Evolutionary conservation across 768 basidiomycete genomes (phyloP).

Genomic region (Podaxis carcinomalis): DNA sequence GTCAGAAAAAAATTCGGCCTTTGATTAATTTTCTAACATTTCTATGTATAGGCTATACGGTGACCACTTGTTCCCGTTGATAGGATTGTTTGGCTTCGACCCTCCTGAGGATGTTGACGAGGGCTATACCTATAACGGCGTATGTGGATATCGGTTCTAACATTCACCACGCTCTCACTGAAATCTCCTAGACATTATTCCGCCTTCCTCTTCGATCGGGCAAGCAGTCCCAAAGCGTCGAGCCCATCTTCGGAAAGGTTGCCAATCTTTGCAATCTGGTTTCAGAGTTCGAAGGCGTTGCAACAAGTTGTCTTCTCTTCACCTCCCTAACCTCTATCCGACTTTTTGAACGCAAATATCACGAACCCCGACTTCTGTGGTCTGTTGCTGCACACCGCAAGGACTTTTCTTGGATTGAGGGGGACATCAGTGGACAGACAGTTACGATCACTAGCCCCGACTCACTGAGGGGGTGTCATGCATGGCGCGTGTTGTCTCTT

Average conservation of each 20-base stretch:
- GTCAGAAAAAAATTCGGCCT: background rate
- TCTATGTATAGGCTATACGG: slow-evolving; percentile 31
- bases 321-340: slow-evolving; percentile 28
- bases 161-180: background rate
- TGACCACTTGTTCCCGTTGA: slow-evolving; percentile 35
- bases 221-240: slow-evolving; percentile 16
- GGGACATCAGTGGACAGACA: background rate
- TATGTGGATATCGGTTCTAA: background rate
- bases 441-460: background rate
- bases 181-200: slow-evolving; percentile 38
- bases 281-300: slow-evolving; percentile 24
- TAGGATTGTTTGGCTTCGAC: slow-evolving; percentile 32
- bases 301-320: slow-evolving; percentile 37
- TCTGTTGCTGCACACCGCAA: slow-evolving; percentile 19
- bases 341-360: slow-evolving; percentile 20
- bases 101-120: background rate
- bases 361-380: slow-evolving; percentile 17
- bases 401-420: background rate
- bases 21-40: background rate
- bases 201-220: slow-evolving; percentile 37
- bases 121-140: slow-evolving; percentile 4
- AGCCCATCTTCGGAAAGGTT: slow-evolving; percentile 17
- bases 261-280: slow-evolving; percentile 24
- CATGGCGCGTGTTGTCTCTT: background rate
- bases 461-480: background rate